Evolutionary conservation across 2,329 filamentous ascomycete genomes (phyloP), one percentile per base, ranked within the genome.

Genomic region (Magnaporthiopsis poae): DNA sequence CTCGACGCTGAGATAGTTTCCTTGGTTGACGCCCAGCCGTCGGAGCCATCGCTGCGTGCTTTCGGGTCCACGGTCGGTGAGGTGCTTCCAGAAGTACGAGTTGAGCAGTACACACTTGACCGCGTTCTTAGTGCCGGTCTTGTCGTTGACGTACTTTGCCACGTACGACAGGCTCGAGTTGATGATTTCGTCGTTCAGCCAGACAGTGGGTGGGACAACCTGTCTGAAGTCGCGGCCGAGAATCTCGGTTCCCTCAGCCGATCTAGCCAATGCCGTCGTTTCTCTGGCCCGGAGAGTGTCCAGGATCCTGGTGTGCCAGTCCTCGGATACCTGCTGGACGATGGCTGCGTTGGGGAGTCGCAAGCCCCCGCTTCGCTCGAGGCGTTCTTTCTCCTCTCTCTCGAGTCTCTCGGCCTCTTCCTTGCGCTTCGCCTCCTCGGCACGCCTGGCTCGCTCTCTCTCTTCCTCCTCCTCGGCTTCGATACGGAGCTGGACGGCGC

Each of bases 141-240:
- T 77, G 67, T 80, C 77, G 72, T 89, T 89, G 71, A 87, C 77
- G 64, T 81, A 82, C 21, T 81, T 79, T 63, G 87, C 86, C 18
- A 92, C 77, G 72, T 86, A 84, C 35, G 82, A 76, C 33, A 92
- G 80, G 63, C 85, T 85, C 18, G 85, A 84, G 71, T 91, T 90
- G 71, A 94, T 85, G 64, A 90, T 85, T 70, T 90, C 88, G 74
- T 93, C 90, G 69, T 93, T 92, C 8, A 94, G 81, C 90, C 90
- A 94, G 35, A 80, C 80, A 0, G 76, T 80, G 11, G 78, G 74
- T 25, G 79, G 79, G 21, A 88, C 80, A 9, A 92, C 76, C 62
- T 82, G 88, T n/a, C 77, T 79, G 71, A 92, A 88, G 72, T 91
- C 88, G 65, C 85, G 83, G 1, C 78, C 74, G 0, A 73, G 78